Evolutionary conservation across 495 filamentous ascomycete genomes (phyloP).

Genomic region (Penicillium parvum): DNA sequence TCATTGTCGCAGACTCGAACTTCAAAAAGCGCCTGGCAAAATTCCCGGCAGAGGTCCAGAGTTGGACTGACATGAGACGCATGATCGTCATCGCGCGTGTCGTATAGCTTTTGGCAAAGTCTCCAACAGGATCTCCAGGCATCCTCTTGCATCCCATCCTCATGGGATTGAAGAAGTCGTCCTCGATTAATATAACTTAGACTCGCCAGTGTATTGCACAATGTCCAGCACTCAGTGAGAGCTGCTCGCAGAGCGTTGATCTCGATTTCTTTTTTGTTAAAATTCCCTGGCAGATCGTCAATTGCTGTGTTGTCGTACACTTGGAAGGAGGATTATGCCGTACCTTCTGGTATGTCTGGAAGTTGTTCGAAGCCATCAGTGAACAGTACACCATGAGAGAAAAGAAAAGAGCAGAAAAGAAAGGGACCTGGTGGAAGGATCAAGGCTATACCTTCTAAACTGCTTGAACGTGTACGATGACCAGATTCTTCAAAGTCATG

Average conservation of each 20-base stretch:
- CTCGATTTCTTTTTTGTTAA: conserved; percentile 56
- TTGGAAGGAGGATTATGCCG: not conserved
- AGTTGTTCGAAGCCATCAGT: too few relatives aligned
- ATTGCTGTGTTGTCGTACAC: conserved; percentile 3
- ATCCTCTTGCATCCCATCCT: conserved; percentile 70
- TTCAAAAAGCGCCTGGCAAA: conserved; percentile 87
- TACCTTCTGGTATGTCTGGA: conserved; percentile 46
- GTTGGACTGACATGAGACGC: conserved; percentile 70
- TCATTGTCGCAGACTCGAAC: conserved; percentile 71
- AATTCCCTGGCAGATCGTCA: conserved; percentile 14
- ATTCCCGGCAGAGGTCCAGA: conserved; percentile 83
- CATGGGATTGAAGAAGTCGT: conserved; percentile 62
- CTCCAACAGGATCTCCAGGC: conserved; percentile 93
- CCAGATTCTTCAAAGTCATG: conserved; percentile 61
- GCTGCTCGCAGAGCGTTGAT: conserved; percentile 69
- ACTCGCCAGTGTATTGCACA: conserved; percentile 85
- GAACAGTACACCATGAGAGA: too few relatives aligned
- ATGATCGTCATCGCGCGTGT: conserved; percentile 67
- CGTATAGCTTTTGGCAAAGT: conserved; percentile 82
- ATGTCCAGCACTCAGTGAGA: conserved; percentile 85
- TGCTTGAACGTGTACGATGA: conserved; percentile 47
- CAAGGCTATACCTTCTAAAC: conserved; percentile 76
- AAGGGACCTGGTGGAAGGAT: too few relatives aligned
- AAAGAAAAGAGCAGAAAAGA: too few relatives aligned
- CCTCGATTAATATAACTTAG: conserved; percentile 82